phyloP scores from a whole-genome alignment of 805 yeast genomes.

The Ogataea degrootiae region DNA sequence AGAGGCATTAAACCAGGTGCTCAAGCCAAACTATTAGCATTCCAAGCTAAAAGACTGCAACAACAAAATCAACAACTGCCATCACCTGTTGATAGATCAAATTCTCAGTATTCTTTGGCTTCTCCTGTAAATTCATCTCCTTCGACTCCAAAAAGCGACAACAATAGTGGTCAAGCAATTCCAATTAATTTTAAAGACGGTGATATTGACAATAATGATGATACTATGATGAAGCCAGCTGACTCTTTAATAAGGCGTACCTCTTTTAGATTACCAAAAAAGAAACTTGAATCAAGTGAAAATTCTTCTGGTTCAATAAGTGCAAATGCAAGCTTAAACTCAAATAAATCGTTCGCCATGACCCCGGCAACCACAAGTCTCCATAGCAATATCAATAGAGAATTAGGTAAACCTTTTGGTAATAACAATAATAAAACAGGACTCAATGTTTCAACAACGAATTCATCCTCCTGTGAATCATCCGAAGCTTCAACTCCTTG shows the following conservation, averaged over 20 bases:
- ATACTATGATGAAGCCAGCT: background rate
- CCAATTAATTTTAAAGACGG: constrained; percentile 13
- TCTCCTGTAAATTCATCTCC: constrained; percentile 10
- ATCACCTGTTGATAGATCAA: background rate
- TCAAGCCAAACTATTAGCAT: constrained; percentile 82
- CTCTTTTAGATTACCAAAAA: constrained; percentile 21
- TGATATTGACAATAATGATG: constrained; percentile 3
- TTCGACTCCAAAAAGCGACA: constrained; percentile 17
- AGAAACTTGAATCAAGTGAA: constrained; percentile 1
- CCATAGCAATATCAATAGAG: background rate
- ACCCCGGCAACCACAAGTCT: no score
- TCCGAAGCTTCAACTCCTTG: background rate
- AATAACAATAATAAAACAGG: background rate
- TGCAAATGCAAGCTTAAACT: no score
- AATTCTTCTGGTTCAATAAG: background rate
- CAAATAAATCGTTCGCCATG: no score
- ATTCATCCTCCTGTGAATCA: background rate
- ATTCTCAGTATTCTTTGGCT: background rate
- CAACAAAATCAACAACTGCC: constrained; percentile 16
- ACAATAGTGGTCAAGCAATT: constrained; percentile 12
- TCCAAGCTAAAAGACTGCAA: constrained; percentile 72
- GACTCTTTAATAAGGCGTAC: constrained; percentile 19
- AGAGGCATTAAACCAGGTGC: constrained; percentile 61
- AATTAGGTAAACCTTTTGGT: background rate
- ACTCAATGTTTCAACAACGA: background rate